Base-by-base conservation (phyloP, 2,329 filamentous ascomycete species). In the Venturia effusa region DNA sequence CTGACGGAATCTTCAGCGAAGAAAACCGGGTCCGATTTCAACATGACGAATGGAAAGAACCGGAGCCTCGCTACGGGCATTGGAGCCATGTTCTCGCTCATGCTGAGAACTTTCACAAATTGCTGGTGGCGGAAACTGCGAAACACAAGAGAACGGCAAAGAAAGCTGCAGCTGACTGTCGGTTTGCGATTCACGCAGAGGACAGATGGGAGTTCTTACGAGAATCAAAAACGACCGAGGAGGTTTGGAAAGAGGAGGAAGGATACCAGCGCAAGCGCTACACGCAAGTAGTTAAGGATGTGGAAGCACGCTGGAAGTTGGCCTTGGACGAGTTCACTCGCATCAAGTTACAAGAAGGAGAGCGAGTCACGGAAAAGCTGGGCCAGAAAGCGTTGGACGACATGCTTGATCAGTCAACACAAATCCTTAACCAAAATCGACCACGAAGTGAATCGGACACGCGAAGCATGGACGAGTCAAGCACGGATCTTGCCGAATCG, bases 11-110 rank as follows among this genome's bases (percentile, higher is more conserved):
- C 4, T 80, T 97, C 34, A 91, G 88, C 61, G 78, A 81, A 63
- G 84, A 86, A 66, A 81, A 82, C 66, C 93, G 89, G 71, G 87
- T 86, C 2, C 77, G 88, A 30, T 94, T 89, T 69, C 81, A 86
- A 22, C 89, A 89, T 0, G 89, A 94, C 67, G 80, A 85, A 15
- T 81, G 83, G 66, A 86, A 90, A 64, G 89, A 95, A 69, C 89
- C 89, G 0, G 83, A 85, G 0, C 82, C 83, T 62, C 90, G 94
- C 70, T 97, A 90, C 80, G 86, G 88, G n/a, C 92, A 95, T 68
- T 83, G 85, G 71, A 92, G 97, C 71, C 90, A 97, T 72, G 81
- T 97, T 62, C 80, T 89, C 57, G 87, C 87, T 59, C 92, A 96
- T 66, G 87, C 89, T 65, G 72, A 88, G 15, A 88, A 92, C 69